Evolutionary conservation across 2,329 filamentous ascomycete species (phyloP).

Genomic region (Nemania sp.): DNA sequence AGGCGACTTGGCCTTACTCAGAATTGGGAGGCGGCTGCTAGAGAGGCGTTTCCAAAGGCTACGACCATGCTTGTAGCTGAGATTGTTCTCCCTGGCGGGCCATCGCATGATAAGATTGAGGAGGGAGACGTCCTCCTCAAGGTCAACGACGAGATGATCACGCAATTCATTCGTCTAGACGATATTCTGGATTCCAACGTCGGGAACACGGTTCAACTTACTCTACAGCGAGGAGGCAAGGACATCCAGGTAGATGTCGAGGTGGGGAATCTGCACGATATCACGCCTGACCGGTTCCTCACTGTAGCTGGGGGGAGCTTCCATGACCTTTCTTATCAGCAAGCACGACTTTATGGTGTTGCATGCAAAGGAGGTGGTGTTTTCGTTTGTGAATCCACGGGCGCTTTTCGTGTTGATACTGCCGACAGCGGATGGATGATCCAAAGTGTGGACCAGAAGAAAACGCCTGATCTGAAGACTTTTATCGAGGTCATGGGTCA

Average conservation of each 20-base stretch:
- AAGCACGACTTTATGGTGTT: constrained; percentile 93
- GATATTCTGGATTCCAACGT: constrained; percentile 90
- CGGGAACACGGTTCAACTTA: constrained; percentile 73
- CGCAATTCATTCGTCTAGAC: constrained; percentile 89
- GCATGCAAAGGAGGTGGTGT: constrained; percentile 77
- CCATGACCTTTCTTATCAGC: constrained; percentile 95
- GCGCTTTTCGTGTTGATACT: constrained; percentile 92
- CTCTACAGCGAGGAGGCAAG: constrained; percentile 86
- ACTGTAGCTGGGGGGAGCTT: constrained; percentile 93
- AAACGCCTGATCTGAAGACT: constrained; percentile 81
- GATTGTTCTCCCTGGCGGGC: constrained; percentile 89
- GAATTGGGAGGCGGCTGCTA: constrained; percentile 83
- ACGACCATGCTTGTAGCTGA: constrained; percentile 97
- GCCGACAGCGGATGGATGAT: constrained; percentile 92
- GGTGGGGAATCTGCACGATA: constrained; percentile 88
- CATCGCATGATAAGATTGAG: constrained; percentile 82
- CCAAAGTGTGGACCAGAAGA: constrained; percentile 88
- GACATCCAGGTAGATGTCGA: constrained; percentile 82
- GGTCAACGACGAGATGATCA: constrained; percentile 90
- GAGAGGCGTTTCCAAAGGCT: constrained; percentile 84
- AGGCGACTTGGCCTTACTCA: constrained; percentile 82
- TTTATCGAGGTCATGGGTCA: constrained; percentile 90
- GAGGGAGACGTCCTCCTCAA: constrained; percentile 94
- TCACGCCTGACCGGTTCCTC: constrained; percentile 95
- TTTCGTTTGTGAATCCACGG: constrained; percentile 91